Percentiles rank a stretch among this genome's conserved stretches.
Conservation (phyloP, 2,329 filamentous ascomycete genomes). For the Alternaria longipes region DNA sequence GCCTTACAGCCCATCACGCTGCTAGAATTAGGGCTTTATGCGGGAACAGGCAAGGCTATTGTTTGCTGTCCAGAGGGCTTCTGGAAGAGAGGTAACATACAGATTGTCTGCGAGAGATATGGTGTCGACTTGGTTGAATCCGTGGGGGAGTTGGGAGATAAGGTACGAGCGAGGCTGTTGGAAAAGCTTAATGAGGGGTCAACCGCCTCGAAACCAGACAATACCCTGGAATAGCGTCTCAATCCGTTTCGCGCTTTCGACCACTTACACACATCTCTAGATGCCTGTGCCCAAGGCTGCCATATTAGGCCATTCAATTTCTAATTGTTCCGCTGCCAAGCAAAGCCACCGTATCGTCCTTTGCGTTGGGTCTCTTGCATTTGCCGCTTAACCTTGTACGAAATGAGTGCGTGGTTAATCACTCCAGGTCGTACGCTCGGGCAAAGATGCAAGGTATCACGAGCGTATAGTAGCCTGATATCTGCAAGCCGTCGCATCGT, state of each 20-base stretch:
- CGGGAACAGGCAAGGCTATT: slow-evolving; percentile 55
- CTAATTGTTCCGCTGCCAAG: slow-evolving; percentile 16
- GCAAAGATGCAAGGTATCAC: background rate
- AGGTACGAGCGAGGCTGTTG: slow-evolving; percentile 39
- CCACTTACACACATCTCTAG: background rate
- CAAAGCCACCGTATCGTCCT: slow-evolving; percentile 8
- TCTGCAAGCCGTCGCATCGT: background rate
- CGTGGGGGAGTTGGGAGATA: slow-evolving; percentile 52
- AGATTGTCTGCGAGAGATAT: slow-evolving; percentile 61
- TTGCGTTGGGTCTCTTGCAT: background rate
- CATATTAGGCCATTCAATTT: background rate
- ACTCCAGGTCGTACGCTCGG: background rate
- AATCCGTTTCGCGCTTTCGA: background rate
- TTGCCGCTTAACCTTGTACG: background rate
- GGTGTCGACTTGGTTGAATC: slow-evolving; percentile 57
- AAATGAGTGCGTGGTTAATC: background rate
- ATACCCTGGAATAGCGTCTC: background rate
- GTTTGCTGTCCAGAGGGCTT: slow-evolving; percentile 65
- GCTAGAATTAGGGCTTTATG: slow-evolving; percentile 68
- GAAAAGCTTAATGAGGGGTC: slow-evolving; percentile 10
- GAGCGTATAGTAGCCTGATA: background rate
- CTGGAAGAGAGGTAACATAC: slow-evolving; percentile 69
- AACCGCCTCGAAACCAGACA: background rate
- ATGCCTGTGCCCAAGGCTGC: background rate
- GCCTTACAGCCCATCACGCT: slow-evolving; percentile 65